Base-by-base conservation (phyloP, 768 basidiomycete genomes). In the Rhizopogon vesiculosus region DNA sequence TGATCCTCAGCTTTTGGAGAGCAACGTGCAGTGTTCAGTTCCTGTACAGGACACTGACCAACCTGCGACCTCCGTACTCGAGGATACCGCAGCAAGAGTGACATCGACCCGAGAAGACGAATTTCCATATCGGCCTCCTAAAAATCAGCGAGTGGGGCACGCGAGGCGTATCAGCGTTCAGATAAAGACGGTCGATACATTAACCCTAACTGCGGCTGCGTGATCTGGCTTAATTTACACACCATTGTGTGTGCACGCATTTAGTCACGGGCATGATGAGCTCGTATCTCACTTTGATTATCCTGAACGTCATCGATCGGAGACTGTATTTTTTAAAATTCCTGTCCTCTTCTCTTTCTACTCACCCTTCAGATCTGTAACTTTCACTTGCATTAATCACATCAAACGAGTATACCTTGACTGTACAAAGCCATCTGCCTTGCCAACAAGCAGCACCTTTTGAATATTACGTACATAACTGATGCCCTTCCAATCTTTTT, bases 81-180 rank as follows among this genome's bases (percentile, higher is more conserved):
- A 4, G 31, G 50, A 40, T 16, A 33, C 42, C 13, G 28, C 18
- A 5, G 54, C 46, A 28, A 48, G 38, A 19, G 42, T 41, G 4
- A 51, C 50, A 51, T 51, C 19, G n/a, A 38, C 42, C 2, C 22
- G 49, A 16, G 61, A 57, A 33, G 44, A 60, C 31, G 64, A 66
- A 22, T 69, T 69, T 19, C 68, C 76, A 12, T 73, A 72, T 58
- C 61, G 60, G 8, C 69, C 73, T 22, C 69, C 67, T 19, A 65
- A 63, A 53, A 55, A 62, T 42, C 68, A 70, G 55, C 65, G 58
- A n/a, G 59, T 64, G 2, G 76, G 76, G 5, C 75, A 77, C 41
- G 69, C 72, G 12, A 67, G 71, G 29, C 72, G 76, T 13, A 66
- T 76, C 57, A 77, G 72, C 55, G 69, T 76, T 55, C 56, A 64